These are phyloP conservation scores for Oidiodendron maius DNA, from an alignment of 495 filamentous ascomycete species.

Conservation along the genomic window DNA sequence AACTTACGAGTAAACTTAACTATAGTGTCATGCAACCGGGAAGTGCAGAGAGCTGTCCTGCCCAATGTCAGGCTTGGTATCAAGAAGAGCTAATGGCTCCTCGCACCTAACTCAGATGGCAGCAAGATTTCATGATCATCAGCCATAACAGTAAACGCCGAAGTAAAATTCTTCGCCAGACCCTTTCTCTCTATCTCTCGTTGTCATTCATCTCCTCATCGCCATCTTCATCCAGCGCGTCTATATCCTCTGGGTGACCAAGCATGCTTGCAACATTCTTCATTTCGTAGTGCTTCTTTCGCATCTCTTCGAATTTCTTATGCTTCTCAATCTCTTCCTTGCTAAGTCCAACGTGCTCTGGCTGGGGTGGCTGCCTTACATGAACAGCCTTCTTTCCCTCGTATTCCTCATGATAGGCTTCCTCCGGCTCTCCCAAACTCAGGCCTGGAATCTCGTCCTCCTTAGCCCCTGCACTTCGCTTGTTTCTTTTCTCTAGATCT, in stretches of 20 bases:
- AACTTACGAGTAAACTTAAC: no score
- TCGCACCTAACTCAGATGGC: no score
- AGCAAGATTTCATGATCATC: not conserved
- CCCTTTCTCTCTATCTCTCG: constrained; percentile 1
- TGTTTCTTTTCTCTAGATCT: constrained; percentile 46
- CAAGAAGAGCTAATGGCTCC: not conserved
- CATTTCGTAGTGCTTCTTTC: constrained; percentile 99
- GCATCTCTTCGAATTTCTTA: constrained; percentile 77
- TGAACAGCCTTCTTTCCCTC: constrained; percentile 35
- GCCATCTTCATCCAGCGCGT: constrained; percentile 43
- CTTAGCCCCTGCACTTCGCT: constrained; percentile 26
- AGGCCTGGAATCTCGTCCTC: constrained; percentile 87
- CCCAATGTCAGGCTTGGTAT: not conserved
- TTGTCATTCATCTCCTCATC: constrained; percentile 32
- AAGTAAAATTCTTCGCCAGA: not conserved
- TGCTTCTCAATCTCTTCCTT: constrained; percentile 87
- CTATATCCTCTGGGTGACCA: constrained; percentile 56
- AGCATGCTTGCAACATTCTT: constrained; percentile 85
- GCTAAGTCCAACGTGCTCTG: constrained; percentile 52
- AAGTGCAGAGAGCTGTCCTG: not conserved
- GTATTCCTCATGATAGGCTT: constrained; percentile 38
- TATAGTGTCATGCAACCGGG: not conserved
- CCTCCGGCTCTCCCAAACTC: constrained; percentile 92
- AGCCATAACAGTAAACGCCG: not conserved
- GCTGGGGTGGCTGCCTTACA: constrained; percentile 57